Base-by-base conservation (phyloP, 768 basidiomycete genomes). In the Phaeolepiota aurea region DNA sequence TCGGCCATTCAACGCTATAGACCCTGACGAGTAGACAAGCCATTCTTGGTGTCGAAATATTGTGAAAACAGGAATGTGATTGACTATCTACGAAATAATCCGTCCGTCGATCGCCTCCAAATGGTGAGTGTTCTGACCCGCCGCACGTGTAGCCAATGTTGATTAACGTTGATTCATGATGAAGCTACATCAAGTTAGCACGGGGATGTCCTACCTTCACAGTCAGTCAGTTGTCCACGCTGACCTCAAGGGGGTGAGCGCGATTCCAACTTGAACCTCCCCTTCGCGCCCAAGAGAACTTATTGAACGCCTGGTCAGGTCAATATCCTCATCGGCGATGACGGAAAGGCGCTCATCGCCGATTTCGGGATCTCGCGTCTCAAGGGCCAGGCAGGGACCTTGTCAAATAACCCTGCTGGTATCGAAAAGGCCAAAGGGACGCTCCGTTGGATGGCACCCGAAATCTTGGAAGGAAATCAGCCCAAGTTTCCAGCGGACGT, bases 361-460 rank as follows among this genome's bases (percentile, higher is more conserved):
- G 71, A 72, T 44, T 74, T 72, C 46, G 71, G 72, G 20, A 58
- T 74, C 35, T 64, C 69, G 12, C 61, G 58, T 37, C 54, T 69
- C 25, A 46, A 64, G 40, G 54, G 49, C 40, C 51, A 55, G 49
- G 46, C 52, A 4, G 46, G 51, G 5, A 50, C 52, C 46, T 48
- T 23, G 32, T 52, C 20, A 40, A 45, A 20, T 35, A 51, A 25
- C 44, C 49, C 19, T 38, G 43, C 23, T 40, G 38, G 13, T 44
- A 46, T 19, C 30, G 46, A 16, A 42, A 50, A 12, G 38, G 44
- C 48, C 15, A 44, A 48, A 9, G 57, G 55, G 10, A 57, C 57
- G 4, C 46, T 54, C 7, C 51, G 52, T 73, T 42, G 76, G 68
- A 63, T 84, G 83, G 54, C 73, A 62, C 48, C 77, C 45, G 46